Evolutionary conservation across 352 stramenopile genomes (phyloP).

Genomic region (Phytophthora palmivora): DNA sequence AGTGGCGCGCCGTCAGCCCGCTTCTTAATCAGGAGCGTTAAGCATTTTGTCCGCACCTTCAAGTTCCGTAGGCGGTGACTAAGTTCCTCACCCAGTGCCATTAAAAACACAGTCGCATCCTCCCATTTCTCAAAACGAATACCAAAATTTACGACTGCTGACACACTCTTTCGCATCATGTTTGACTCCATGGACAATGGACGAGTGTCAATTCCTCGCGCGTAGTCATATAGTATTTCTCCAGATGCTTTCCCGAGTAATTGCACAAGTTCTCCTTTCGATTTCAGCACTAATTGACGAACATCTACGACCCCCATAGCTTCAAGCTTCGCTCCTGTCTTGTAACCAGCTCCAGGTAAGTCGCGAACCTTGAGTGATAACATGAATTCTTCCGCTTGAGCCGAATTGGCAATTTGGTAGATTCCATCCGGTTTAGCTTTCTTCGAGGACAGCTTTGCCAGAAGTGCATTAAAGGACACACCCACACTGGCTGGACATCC

Average conservation of each 20-base stretch:
- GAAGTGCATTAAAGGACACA: slow-evolving; percentile 93
- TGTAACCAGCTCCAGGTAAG: slow-evolving; percentile 83
- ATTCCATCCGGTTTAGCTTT: slow-evolving; percentile 94
- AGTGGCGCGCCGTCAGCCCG: slow-evolving; percentile 66
- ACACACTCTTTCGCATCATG: slow-evolving; percentile 88
- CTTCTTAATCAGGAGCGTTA: slow-evolving; percentile 90
- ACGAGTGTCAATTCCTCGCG: slow-evolving; percentile 77
- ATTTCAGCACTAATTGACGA: slow-evolving; percentile 58
- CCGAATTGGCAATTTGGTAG: slow-evolving; percentile 56
- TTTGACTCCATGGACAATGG: slow-evolving; percentile 74
- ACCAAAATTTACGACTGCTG: slow-evolving; percentile 93
- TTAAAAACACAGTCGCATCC: slow-evolving; percentile 84
- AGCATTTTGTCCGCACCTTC: slow-evolving; percentile 59
- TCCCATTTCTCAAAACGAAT: slow-evolving; percentile 88
- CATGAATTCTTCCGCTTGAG: slow-evolving; percentile 69
- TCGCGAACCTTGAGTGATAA: slow-evolving; percentile 68
- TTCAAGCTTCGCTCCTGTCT: slow-evolving; percentile 71
- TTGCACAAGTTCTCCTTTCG: slow-evolving; percentile 60
- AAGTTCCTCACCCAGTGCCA: slow-evolving; percentile 80
- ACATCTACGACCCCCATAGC: slow-evolving; percentile 72
- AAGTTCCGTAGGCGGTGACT: slow-evolving; percentile 63
- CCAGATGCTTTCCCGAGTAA: slow-evolving; percentile 75
- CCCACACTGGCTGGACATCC: slow-evolving; percentile 94
- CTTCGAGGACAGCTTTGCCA: slow-evolving; percentile 94
- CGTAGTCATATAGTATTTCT: slow-evolving; percentile 79